These are phyloP conservation scores for Lipomyces orientalis DNA, from an alignment of 805 yeast genomes.

Conservation along the genomic window DNA sequence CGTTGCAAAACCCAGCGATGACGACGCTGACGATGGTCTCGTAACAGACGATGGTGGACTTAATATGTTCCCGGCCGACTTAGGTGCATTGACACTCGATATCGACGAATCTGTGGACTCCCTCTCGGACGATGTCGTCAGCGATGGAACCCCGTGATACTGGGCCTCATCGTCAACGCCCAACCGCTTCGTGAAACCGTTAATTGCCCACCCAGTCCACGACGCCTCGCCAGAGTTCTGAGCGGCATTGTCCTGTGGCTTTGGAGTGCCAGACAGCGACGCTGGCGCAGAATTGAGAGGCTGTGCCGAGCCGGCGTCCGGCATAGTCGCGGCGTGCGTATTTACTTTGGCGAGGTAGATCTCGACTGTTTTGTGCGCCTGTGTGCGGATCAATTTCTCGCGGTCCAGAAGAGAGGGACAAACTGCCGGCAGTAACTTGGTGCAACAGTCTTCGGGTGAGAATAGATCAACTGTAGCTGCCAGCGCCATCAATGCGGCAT, in stretches of 20 bases:
- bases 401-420: slow-evolving; percentile 83
- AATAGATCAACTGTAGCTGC: slow-evolving; percentile 68
- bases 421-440: slow-evolving; percentile 79
- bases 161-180: slow-evolving; percentile 24
- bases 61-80: neutral
- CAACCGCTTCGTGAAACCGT: slow-evolving; percentile 31
- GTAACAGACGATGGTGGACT: slow-evolving; percentile 14
- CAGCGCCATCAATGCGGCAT: slow-evolving; percentile 78
- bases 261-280: slow-evolving; percentile 23
- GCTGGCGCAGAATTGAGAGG: slow-evolving; percentile 28
- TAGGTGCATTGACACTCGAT: slow-evolving; percentile 1
- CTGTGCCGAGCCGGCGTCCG: slow-evolving; percentile 28
- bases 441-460: slow-evolving; percentile 75
- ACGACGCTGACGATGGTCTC: slow-evolving; percentile 29
- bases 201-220: slow-evolving; percentile 36
- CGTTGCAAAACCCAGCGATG: slow-evolving; percentile 27
- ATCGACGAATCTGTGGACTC: slow-evolving; percentile 16
- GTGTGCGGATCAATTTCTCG: slow-evolving; percentile 68
- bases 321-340: slow-evolving; percentile 48
- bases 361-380: slow-evolving; percentile 73
- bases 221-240: slow-evolving; percentile 19
- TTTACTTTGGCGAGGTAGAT: slow-evolving; percentile 62
- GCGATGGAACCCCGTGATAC: slow-evolving; percentile 19
- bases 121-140: slow-evolving; percentile 9
- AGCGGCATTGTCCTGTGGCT: slow-evolving; percentile 10